Evolutionary conservation across 2,329 filamentous ascomycete species (phyloP), one percentile per base, ranked within the genome.

Genomic region (Xylaria sp.): DNA sequence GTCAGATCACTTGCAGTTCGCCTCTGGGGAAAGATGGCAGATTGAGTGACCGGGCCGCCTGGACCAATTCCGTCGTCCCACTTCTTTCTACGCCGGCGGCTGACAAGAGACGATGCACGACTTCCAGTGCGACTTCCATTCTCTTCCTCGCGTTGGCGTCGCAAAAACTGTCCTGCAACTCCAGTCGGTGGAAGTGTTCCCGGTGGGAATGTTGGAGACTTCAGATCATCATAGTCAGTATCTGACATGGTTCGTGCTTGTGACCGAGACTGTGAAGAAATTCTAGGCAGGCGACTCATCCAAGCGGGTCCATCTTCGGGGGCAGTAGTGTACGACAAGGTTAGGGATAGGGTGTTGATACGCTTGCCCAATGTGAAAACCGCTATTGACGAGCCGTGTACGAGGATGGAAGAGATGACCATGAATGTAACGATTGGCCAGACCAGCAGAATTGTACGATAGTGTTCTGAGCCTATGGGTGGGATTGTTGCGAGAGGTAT

Each of bases 301-400:
- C 96, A 99, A 1, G 90, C 90, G 2, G 94, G 92, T 0, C 94
- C 93, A 43, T 97, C 93, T 65, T 97, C 95, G 60, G 92, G 92
- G 20, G 91, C 94, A 70, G 91, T 89, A 0, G 96, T 99, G 83
- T 98, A 99, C 0, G 96, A 98, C 88, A 99, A 93, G 64, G 96
- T 98, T 69, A 99, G 86, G 0, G 93, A 94, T 73, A 99, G 83
- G 0, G 96, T 98, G 82, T 98, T 98, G 87, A 99, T 99, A 70
- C 93, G 94, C 81, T 98, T 99, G 75, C 96, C 96, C 1, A 99
- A 88, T 0, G 96, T 98, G 76, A 99, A 99, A 9, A 99, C 96
- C 5, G 96, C 96, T 75, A 99, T 92, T 0, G 96, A 98, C n/a
- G 96, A 98, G 25, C 96, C 96, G 77, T 99, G 96, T 1, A 99